Percentiles rank a stretch among this genome's conserved stretches.
Evolutionary conservation across 1,139 yeast genomes (phyloP).

Genomic region (Yamadazyma pseudoaaseri): DNA sequence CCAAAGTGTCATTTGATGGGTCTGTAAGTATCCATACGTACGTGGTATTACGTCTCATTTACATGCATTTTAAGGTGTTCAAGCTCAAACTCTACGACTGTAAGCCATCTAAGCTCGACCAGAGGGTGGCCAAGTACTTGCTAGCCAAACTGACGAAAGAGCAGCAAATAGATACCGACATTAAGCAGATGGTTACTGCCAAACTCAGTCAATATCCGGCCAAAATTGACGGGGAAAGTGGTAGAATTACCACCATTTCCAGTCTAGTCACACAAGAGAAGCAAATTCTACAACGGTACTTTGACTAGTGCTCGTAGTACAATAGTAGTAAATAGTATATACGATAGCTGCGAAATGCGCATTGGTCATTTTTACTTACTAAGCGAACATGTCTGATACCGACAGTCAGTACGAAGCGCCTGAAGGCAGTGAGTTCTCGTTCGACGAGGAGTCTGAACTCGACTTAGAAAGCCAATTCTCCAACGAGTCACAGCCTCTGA

Average conservation of each 20-base stretch:
- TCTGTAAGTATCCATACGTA: constrained; percentile 24
- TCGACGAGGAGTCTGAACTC: constrained; percentile 16
- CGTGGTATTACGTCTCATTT: constrained; percentile 24
- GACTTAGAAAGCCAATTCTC: not conserved
- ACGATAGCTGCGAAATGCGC: too few relatives aligned
- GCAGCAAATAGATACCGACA: constrained; percentile 13
- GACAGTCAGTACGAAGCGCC: constrained; percentile 22
- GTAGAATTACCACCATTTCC: constrained; percentile 11
- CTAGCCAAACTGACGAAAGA: constrained; percentile 13
- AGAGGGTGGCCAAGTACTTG: constrained; percentile 15
- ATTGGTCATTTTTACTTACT: too few relatives aligned
- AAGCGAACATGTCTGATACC: too few relatives aligned
- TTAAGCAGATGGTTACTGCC: constrained; percentile 22
- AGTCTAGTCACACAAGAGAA: constrained; percentile 20
- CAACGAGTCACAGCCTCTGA: too few relatives aligned
- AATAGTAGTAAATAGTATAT: too few relatives aligned
- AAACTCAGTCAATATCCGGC: constrained; percentile 18
- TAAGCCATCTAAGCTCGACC: constrained; percentile 13
- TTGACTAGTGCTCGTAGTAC: too few relatives aligned
- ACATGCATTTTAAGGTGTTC: constrained; percentile 26
- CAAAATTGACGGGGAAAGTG: not conserved
- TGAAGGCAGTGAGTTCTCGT: constrained; percentile 11
- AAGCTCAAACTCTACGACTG: constrained; percentile 13
- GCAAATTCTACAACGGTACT: constrained; percentile 12
- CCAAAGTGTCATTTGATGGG: constrained; percentile 23